A percentile compares a stretch with the other conserved stretches of the same genome.
Evolutionary conservation across 1,284 basidiomycete genomes (phyloP).

Genomic region (Phenoliferia sp.): DNA sequence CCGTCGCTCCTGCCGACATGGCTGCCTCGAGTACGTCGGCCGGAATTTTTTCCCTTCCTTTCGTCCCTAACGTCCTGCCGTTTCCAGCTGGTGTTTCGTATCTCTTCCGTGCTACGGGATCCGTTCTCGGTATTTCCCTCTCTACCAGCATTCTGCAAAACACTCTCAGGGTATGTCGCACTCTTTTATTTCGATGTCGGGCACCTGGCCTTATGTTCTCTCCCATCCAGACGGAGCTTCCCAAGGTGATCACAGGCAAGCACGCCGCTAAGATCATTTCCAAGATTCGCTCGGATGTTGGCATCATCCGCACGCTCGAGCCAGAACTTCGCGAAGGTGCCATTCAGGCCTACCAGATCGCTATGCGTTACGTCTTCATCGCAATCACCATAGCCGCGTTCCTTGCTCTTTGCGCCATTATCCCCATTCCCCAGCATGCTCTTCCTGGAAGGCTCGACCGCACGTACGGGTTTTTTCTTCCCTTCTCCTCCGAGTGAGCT

Average conservation of each 20-base stretch:
- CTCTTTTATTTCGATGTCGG: slow-evolving; percentile 31
- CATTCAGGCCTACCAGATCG: slow-evolving; percentile 40
- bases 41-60: background rate
- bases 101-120: slow-evolving; percentile 45
- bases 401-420: slow-evolving; percentile 33
- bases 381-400: slow-evolving; percentile 39
- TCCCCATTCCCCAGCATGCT: slow-evolving; percentile 41
- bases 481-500: background rate
- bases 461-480: background rate
- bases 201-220: background rate
- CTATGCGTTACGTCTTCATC: slow-evolving; percentile 44
- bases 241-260: slow-evolving; percentile 31
- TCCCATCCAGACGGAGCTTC: slow-evolving; percentile 31
- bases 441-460: slow-evolving; percentile 35
- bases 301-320: slow-evolving; percentile 35
- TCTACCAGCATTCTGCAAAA: slow-evolving; percentile 43
- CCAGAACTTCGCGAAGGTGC: slow-evolving; percentile 33
- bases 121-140: slow-evolving; percentile 44
- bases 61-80: background rate
- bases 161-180: slow-evolving; percentile 29
- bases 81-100: slow-evolving; percentile 31
- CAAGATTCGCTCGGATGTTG: slow-evolving; percentile 40
- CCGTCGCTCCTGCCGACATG: slow-evolving; percentile 42
- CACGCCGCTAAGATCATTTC: slow-evolving; percentile 34
- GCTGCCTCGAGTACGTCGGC: slow-evolving; percentile 35